phyloP scores from a whole-genome alignment of 2,329 filamentous ascomycete genomes.

The Colletotrichum zoysiae region DNA sequence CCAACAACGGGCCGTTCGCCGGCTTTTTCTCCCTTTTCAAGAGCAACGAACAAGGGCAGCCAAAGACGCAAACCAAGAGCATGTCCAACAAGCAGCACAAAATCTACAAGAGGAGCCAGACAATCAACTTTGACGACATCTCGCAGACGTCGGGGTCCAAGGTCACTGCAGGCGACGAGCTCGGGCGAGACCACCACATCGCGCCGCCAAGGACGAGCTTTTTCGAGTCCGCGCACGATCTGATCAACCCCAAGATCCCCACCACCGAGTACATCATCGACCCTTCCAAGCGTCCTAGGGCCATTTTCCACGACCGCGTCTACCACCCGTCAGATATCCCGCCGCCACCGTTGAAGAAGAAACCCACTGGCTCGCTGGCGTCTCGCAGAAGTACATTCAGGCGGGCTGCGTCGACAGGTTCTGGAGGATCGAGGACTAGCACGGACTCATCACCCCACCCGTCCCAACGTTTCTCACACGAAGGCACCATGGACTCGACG shows the following conservation, averaged over 20 bases:
- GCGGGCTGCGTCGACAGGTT: slow-evolving; percentile 40
- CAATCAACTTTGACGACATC: slow-evolving; percentile 64
- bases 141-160: slow-evolving; percentile 51
- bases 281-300: slow-evolving; percentile 82
- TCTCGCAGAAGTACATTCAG: slow-evolving; percentile 50
- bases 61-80: slow-evolving; percentile 58
- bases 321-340: slow-evolving; percentile 96
- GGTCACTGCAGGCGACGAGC: slow-evolving; percentile 65
- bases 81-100: slow-evolving; percentile 72
- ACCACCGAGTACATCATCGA: slow-evolving; percentile 85
- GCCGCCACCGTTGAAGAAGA: slow-evolving; percentile 76
- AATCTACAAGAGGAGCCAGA: slow-evolving; percentile 85
- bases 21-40: slow-evolving; percentile 82
- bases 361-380: slow-evolving; percentile 53
- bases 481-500: slow-evolving; percentile 58
- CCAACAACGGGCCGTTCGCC: slow-evolving; percentile 66
- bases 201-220: slow-evolving; percentile 92
- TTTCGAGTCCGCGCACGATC: slow-evolving; percentile 93
- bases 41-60: slow-evolving; percentile 58
- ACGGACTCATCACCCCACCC: slow-evolving; percentile 42
- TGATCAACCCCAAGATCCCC: slow-evolving; percentile 91
- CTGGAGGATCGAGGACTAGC: slow-evolving; percentile 41
- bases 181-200: slow-evolving; percentile 63
- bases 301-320: slow-evolving; percentile 96
- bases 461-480: slow-evolving; percentile 52